Conservation (phyloP, 1,284 basidiomycete genomes). For the Malassezia sp. region DNA sequence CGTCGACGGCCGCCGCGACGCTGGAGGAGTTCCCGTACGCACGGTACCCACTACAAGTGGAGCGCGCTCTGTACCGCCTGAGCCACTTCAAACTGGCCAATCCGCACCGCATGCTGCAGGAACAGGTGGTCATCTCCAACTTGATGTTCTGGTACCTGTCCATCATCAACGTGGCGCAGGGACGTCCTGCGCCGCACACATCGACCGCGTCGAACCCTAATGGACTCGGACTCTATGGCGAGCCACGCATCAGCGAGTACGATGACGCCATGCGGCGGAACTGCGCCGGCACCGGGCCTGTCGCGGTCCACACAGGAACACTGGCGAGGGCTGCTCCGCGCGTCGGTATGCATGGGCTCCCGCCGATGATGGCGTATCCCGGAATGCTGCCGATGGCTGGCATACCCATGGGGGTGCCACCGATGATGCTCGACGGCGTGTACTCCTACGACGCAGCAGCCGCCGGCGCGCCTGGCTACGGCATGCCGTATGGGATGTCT, state of each 20-base stretch:
- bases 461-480: too few relatives aligned
- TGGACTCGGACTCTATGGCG: neutral
- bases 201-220: neutral
- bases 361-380: slow-evolving; percentile 6
- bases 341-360: slow-evolving; percentile 9
- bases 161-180: slow-evolving; percentile 68
- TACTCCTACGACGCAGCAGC: too few relatives aligned
- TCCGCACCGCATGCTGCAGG: slow-evolving; percentile 84
- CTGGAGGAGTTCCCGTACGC: slow-evolving; percentile 50
- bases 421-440: too few relatives aligned
- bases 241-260: slow-evolving; percentile 15
- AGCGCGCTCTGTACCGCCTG: slow-evolving; percentile 88
- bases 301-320: slow-evolving; percentile 5
- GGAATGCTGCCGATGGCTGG: neutral
- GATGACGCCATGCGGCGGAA: slow-evolving; percentile 4
- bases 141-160: slow-evolving; percentile 99
- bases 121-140: slow-evolving; percentile 97
- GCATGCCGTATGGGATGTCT: too few relatives aligned
- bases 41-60: slow-evolving; percentile 93
- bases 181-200: slow-evolving; percentile 13
- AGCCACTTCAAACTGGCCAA: slow-evolving; percentile 98
- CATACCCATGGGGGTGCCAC: neutral
- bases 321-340: too few relatives aligned
- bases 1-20: slow-evolving; percentile 8
- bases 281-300: slow-evolving; percentile 6